Evolutionary conservation across 805 yeast species (phyloP).

Genomic region (Candida alai): DNA sequence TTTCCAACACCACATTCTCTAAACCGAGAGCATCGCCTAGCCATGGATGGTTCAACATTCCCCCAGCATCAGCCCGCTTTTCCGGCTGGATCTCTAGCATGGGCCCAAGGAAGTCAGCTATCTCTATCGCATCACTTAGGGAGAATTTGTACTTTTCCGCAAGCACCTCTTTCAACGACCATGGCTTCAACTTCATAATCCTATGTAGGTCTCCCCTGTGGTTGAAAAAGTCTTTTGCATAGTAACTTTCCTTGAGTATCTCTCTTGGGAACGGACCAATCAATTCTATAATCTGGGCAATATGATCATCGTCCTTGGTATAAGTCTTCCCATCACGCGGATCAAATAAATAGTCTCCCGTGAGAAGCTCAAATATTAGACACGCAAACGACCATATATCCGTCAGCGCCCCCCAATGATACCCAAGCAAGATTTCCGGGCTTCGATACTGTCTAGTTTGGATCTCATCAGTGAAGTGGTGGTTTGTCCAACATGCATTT

Average conservation of each 20-base stretch:
- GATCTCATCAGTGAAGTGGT: conserved; percentile 64
- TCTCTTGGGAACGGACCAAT: conserved; percentile 65
- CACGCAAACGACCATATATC: conserved; percentile 98
- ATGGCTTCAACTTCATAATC: conserved; percentile 78
- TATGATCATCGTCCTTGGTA: conserved; percentile 89
- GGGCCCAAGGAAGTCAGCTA: conserved; percentile 75
- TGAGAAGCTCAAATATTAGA: conserved; percentile 80
- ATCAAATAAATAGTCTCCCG: conserved; percentile 93
- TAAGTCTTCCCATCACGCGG: conserved; percentile 77
- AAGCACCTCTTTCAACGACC: conserved; percentile 82
- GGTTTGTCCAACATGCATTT: conserved; percentile 61
- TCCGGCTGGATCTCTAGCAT: conserved; percentile 81
- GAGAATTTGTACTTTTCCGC: conserved; percentile 79
- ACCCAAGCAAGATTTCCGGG: conserved; percentile 65
- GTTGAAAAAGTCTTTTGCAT: conserved; percentile 62
- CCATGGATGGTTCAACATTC: conserved; percentile 88
- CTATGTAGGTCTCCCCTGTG: conserved; percentile 68
- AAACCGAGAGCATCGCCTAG: conserved; percentile 70
- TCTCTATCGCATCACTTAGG: conserved; percentile 62
- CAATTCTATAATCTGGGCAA: conserved; percentile 90
- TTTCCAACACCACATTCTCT: conserved; percentile 64
- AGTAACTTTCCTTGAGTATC: conserved; percentile 55
- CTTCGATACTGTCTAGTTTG: conserved; percentile 67
- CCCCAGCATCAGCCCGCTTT: conserved; percentile 91
- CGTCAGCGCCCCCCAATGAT: conserved; percentile 91